Conservation (phyloP, 305 asterid species). For the Fraxinus xanthoxyloides region DNA sequence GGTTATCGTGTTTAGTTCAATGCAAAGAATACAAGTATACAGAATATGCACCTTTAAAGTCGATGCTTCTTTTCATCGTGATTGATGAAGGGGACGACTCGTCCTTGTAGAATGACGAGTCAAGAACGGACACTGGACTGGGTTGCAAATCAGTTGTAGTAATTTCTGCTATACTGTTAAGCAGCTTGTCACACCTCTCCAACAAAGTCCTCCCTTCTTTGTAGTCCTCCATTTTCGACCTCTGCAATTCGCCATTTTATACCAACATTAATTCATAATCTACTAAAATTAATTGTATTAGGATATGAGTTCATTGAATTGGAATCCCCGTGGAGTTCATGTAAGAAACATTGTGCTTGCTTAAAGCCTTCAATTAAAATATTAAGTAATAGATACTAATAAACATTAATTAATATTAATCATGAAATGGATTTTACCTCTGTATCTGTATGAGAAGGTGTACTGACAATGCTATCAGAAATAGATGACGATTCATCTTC, state of each 20-base stretch:
- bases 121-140: conserved; percentile 97
- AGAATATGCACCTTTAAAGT: conserved; percentile 61
- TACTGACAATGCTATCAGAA: conserved; percentile 66
- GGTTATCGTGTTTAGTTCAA: neutral
- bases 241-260: conserved; percentile 34
- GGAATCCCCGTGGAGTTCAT: neutral
- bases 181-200: conserved; percentile 91
- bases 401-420: neutral
- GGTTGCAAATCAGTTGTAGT: conserved; percentile 67
- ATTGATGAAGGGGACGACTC: conserved; percentile 83
- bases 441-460: conserved; percentile 59
- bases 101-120: conserved; percentile 80
- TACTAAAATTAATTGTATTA: conserved; percentile 1
- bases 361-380: neutral
- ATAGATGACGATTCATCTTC: conserved; percentile 83
- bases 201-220: conserved; percentile 66
- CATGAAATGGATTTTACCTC: conserved; percentile 43
- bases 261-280: neutral
- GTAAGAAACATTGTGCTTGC: neutral
- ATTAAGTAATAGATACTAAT: neutral
- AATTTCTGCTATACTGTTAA: conserved; percentile 89
- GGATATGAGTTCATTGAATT: neutral
- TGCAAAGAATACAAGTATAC: neutral
- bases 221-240: conserved; percentile 60
- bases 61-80: conserved; percentile 57